phyloP scores from a whole-genome alignment of 257 asterid species.

The Solanum medicagineum region DNA sequence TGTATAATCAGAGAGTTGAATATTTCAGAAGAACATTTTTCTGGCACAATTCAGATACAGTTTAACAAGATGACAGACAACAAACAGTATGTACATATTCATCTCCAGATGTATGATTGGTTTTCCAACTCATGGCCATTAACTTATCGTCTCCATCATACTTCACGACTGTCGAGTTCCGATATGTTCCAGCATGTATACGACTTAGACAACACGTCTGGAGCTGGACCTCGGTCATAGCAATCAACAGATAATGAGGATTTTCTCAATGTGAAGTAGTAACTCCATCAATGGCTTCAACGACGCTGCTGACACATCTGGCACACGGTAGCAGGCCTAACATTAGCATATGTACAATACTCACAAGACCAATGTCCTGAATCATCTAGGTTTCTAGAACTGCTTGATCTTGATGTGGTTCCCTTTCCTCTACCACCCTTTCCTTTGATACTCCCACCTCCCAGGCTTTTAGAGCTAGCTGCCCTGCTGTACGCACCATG shows the following conservation, averaged over 20 bases:
- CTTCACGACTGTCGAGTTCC: background rate
- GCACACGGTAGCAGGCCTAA: conserved; percentile 32
- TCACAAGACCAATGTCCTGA: conserved; percentile 71
- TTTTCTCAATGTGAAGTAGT: background rate
- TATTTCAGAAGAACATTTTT: background rate
- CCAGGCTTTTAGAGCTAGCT: conserved; percentile 48
- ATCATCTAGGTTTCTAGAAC: conserved; percentile 44
- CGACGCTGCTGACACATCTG: conserved; percentile 68
- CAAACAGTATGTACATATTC: background rate
- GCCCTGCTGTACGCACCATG: conserved; percentile 40
- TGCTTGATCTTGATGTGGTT: conserved; percentile 43
- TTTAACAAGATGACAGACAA: background rate
- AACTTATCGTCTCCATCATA: background rate
- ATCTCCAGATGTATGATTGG: background rate
- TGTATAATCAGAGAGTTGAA: background rate
- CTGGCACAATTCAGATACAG: background rate
- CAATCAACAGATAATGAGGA: background rate
- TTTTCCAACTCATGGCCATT: background rate
- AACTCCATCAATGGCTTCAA: conserved; percentile 7
- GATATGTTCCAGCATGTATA: background rate
- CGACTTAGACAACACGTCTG: background rate
- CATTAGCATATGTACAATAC: conserved; percentile 63
- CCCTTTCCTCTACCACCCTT: conserved; percentile 54
- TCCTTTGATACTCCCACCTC: conserved; percentile 44
- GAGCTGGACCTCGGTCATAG: background rate